A percentile compares a stretch with the other conserved stretches of the same genome.
phyloP scores from a whole-genome alignment of 163 green algal genomes.

The Chlamydomonas reinhardtii region DNA sequence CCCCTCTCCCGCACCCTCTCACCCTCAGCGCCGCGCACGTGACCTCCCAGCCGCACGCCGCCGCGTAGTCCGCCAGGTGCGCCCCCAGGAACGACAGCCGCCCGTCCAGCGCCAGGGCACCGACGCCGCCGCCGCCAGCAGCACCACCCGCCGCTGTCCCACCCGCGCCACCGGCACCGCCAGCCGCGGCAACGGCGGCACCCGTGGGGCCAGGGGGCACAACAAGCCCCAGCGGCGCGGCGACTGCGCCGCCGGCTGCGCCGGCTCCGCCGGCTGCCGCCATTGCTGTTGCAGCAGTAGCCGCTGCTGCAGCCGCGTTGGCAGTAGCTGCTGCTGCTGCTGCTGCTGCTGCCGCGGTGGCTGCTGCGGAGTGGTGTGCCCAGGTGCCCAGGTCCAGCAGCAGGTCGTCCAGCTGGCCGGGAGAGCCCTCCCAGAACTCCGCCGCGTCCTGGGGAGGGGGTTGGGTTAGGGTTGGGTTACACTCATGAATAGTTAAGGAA shows the following conservation, averaged over 20 bases:
- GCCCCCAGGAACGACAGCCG: constrained; percentile 6
- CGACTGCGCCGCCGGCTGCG: too few species aligned
- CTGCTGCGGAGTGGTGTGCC: constrained; percentile 13
- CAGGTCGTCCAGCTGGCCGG: constrained; percentile 29
- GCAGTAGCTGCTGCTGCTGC: neutral
- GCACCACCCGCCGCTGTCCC: neutral
- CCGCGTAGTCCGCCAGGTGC: constrained; percentile 27
- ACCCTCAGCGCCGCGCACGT: constrained; percentile 14
- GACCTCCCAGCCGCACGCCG: constrained; percentile 20
- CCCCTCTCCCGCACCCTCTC: neutral
- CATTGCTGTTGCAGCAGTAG: neutral
- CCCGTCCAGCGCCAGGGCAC: neutral
- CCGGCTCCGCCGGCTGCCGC: too few species aligned
- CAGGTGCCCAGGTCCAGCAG: constrained; percentile 46
- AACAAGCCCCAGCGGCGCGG: too few species aligned
- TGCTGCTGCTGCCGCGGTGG: neutral
- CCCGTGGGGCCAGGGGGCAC: too few species aligned
- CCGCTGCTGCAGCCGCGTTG: neutral
- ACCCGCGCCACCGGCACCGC: too few species aligned
- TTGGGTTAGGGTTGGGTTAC: neutral
- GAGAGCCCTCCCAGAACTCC: constrained; percentile 6
- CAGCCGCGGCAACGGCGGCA: too few species aligned
- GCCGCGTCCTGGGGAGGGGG: neutral
- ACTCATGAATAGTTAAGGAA: too few species aligned
- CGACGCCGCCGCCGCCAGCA: neutral